Conservation (phyloP, 495 filamentous ascomycete genomes). For the Neurospora sp. region DNA sequence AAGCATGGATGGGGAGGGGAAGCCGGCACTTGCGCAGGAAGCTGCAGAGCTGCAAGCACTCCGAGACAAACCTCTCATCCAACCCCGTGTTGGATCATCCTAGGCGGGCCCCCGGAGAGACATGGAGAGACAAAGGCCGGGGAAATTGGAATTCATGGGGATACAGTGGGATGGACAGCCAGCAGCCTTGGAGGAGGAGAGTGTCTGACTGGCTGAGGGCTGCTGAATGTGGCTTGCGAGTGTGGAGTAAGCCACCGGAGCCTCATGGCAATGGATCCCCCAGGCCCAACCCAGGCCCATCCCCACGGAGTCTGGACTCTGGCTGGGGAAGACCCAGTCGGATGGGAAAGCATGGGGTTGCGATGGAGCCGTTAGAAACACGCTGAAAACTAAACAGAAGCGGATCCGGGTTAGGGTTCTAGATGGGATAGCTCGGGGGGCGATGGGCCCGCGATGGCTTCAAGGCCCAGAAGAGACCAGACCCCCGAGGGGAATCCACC, state of each 20-base stretch:
- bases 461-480: not conserved
- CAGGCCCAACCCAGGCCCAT: not conserved
- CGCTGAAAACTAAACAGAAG: not conserved
- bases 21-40: not conserved
- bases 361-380: not conserved
- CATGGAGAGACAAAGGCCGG: not conserved
- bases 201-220: not conserved
- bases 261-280: not conserved
- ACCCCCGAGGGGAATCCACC: not conserved
- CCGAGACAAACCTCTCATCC: not conserved
- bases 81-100: not conserved
- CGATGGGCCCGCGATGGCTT: not conserved
- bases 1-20: not conserved
- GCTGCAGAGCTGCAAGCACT: not conserved
- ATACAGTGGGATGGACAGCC: not conserved
- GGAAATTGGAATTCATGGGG: not conserved
- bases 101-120: not conserved
- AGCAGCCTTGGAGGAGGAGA: not conserved
- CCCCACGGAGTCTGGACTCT: not conserved
- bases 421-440: not conserved
- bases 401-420: not conserved
- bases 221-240: not conserved
- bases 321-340: not conserved
- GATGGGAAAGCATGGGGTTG: not conserved
- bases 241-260: not conserved